phyloP scores from a whole-genome alignment of 2,329 filamentous ascomycete genomes.

The Aspergillus terreus region DNA sequence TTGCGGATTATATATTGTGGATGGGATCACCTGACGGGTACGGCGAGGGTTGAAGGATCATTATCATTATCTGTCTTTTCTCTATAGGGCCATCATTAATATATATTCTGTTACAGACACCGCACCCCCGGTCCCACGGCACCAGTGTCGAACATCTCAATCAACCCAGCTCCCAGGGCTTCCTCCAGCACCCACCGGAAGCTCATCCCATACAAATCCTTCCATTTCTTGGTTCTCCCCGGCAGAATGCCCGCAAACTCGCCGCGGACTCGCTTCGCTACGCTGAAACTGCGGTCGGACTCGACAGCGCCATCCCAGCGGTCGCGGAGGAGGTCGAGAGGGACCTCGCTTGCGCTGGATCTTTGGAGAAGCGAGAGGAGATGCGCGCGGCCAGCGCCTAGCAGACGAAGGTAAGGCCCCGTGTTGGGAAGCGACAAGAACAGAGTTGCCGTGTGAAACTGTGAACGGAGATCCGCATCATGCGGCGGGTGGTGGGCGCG shows the following conservation, averaged over 20 bases:
- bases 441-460: conserved; percentile 30
- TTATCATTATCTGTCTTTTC: not conserved
- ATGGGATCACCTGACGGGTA: too few relatives aligned
- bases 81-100: not conserved
- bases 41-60: not conserved
- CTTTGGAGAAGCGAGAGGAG: conserved; percentile 52
- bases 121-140: conserved; percentile 57
- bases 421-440: conserved; percentile 58
- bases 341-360: conserved; percentile 52
- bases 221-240: conserved; percentile 62
- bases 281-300: conserved; percentile 39
- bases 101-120: conserved; percentile 23
- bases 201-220: conserved; percentile 54
- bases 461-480: conserved; percentile 2
- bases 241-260: conserved; percentile 55
- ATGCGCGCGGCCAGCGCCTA: conserved; percentile 53
- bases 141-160: conserved; percentile 62
- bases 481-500: not conserved
- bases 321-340: conserved; percentile 53
- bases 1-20: too few relatives aligned
- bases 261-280: conserved; percentile 52
- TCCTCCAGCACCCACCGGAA: conserved; percentile 62
- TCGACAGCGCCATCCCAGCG: conserved; percentile 62
- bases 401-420: conserved; percentile 57
- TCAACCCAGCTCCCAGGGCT: conserved; percentile 56